Evolutionary conservation across 139 green algal genomes (phyloP), one percentile per base, ranked within the genome.

Genomic region (Asterochloris erici): DNA sequence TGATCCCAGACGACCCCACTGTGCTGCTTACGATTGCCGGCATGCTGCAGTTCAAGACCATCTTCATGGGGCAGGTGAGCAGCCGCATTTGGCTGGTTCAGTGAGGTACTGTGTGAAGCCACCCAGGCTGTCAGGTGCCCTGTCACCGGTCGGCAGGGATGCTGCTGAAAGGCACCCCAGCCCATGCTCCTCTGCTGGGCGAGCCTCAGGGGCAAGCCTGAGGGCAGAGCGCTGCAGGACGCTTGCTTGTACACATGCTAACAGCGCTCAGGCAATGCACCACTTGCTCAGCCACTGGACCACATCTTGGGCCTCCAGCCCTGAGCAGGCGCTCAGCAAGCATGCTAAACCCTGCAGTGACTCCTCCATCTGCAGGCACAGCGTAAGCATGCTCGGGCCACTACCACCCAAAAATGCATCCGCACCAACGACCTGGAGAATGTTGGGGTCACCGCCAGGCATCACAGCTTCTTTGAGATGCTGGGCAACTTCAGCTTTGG

Each of bases 1-100:
- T 99, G 63, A 92, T 99, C 24, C 95, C 95, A 26, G 91, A 96
- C 70, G 95, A 98, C 87, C 94, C 95, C 63, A 98, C 95, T 12
- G 94, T 98, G 79, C 90, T 98, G 88, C 89, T 96, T 61, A 96
- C 93, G 64, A 96, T 97, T 76, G 92, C 92, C 28, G 93, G 95
- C 82, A 98, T 98, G 96, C 93, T 98, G 54, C 96, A 97, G 82
- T 98, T 98, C 92, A 98, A 98, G 85, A 93, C 95, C 47, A 90
- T 98, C 16, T 98, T 98, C 89, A 90, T 98, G 76, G 96, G 95
- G 11, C 93, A 96, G 88, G 91, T 91, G 79, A 13, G 61, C 66
- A 76, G 70, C 23, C 63, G 70, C 70, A 76, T 28, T 1, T 61
- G 1, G 26, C 24, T 54, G 24, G 23, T 61, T 71, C 19, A 13